Conservation (phyloP, 2,329 filamentous ascomycete genomes). For the Juglanconis sp. region DNA sequence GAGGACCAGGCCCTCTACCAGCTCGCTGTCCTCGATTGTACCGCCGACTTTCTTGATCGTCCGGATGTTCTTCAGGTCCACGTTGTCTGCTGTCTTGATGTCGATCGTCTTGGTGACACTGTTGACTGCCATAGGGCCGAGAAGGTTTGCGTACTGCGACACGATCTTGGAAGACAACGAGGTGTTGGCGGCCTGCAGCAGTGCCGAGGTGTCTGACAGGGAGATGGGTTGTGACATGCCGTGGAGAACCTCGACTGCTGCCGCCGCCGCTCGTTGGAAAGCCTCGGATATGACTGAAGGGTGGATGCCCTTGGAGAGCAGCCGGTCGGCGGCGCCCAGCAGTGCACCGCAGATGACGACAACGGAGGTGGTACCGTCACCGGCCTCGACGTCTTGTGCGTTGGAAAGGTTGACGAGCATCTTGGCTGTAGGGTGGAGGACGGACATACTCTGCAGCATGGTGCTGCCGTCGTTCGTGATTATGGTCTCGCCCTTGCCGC, state of each 20-base stretch:
- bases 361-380: slow-evolving; percentile 96
- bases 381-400: slow-evolving; percentile 96
- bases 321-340: slow-evolving; percentile 85
- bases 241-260: slow-evolving; percentile 85
- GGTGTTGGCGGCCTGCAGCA: slow-evolving; percentile 94
- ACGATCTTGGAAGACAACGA: slow-evolving; percentile 98
- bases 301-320: slow-evolving; percentile 91
- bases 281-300: slow-evolving; percentile 96
- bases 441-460: slow-evolving; percentile 98
- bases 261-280: slow-evolving; percentile 90
- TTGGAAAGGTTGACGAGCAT: slow-evolving; percentile 98
- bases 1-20: slow-evolving; percentile 90
- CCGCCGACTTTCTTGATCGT: slow-evolving; percentile 97
- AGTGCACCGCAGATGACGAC: slow-evolving; percentile 97
- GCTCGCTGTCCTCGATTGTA: slow-evolving; percentile 96
- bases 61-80: slow-evolving; percentile 92
- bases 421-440: slow-evolving; percentile 98
- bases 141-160: slow-evolving; percentile 88
- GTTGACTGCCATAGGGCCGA: slow-evolving; percentile 98
- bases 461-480: slow-evolving; percentile 99
- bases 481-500: slow-evolving; percentile 92
- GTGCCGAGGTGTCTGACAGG: slow-evolving; percentile 79
- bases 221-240: slow-evolving; percentile 94
- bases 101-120: slow-evolving; percentile 95
- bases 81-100: slow-evolving; percentile 90